Evolutionary conservation across 78 protist species (phyloP).

Genomic region (Dictyostelium intermedium): DNA sequence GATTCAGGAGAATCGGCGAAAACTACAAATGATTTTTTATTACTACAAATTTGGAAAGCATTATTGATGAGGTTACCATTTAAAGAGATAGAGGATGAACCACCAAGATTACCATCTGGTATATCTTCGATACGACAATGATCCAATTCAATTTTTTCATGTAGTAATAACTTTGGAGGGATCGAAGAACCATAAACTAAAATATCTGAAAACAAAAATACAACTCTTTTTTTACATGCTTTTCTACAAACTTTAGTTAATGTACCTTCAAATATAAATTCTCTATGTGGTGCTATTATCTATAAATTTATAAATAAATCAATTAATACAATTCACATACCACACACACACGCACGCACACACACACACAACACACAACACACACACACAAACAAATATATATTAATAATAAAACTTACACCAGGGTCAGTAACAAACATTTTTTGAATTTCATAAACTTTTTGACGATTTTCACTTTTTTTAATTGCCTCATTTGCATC

Average conservation of each 20-base stretch:
- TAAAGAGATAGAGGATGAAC: constrained; percentile 11
- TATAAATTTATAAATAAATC: not conserved
- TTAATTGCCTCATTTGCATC: constrained; percentile 77
- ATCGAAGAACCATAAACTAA: constrained; percentile 43
- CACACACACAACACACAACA: too few species aligned
- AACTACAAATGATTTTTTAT: constrained; percentile 66
- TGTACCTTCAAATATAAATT: constrained; percentile 60
- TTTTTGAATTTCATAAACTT: constrained; percentile 68
- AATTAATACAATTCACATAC: too few species aligned
- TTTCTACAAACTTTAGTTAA: constrained; percentile 72
- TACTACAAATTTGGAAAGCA: constrained; percentile 72
- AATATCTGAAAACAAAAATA: constrained; percentile 67
- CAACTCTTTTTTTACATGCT: constrained; percentile 76
- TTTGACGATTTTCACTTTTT: constrained; percentile 57
- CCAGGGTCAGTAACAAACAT: constrained; percentile 61
- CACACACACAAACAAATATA: not conserved
- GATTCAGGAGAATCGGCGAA: constrained; percentile 48
- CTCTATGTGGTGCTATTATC: constrained; percentile 74
- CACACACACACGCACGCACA: too few species aligned
- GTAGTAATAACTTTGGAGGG: constrained; percentile 67
- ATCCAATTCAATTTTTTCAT: constrained; percentile 56
- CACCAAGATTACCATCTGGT: constrained; percentile 75
- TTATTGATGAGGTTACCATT: constrained; percentile 30
- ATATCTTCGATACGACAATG: constrained; percentile 71
- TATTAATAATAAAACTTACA: not conserved